Base-by-base conservation (phyloP, 495 filamentous ascomycete species). In the Talaromyces ruber region DNA sequence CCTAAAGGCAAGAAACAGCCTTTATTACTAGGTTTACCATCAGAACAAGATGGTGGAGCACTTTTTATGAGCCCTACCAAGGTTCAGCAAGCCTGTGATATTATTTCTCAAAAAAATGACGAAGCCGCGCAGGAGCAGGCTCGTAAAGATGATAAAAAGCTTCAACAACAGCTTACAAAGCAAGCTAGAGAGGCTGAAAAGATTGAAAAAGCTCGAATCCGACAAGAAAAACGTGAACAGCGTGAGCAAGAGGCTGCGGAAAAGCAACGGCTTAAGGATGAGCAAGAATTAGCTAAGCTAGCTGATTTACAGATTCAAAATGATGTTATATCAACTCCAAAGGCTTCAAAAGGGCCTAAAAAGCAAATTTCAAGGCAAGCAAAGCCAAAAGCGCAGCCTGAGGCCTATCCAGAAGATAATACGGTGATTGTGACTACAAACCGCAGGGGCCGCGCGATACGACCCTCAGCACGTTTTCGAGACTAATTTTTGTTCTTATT, bases 201-300 rank as follows among this genome's bases (percentile, higher is more conserved):
- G n/a, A n/a, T n/a, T 6, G 28, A 6, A 29, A 29, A 29, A 3
- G 28, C 6, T 29, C 3, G 28, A 29, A 29, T 29, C 6, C 28
- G 6, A 6, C 28, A 29, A 29, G 28, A 29, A 29, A 29, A 29
- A 6, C 28, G 28, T 29, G 28, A 29, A 29, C 28, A 29, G 28
- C 28, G 28, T 29, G 28, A 29, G 28, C 28, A 29, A 29, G 28
- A 29, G 28, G 28, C 28, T 29, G 28, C 28, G 45, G 45, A 12
- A 55, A 55, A 55, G 52, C 52, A 55, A 55, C 24, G 52, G 6
- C 22, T 55, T 24, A 55, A 55, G 24, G 22, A 55, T n/a, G 52
- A 55, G 52, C 52, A 55, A 55, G 52, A 55, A 55, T 24, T 55
- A 30, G 52, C 26, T 55, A 55, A 55, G 52, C 26, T 55, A 26